Conservation (phyloP, 805 yeast genomes). For the Starmerella scarabaei region DNA sequence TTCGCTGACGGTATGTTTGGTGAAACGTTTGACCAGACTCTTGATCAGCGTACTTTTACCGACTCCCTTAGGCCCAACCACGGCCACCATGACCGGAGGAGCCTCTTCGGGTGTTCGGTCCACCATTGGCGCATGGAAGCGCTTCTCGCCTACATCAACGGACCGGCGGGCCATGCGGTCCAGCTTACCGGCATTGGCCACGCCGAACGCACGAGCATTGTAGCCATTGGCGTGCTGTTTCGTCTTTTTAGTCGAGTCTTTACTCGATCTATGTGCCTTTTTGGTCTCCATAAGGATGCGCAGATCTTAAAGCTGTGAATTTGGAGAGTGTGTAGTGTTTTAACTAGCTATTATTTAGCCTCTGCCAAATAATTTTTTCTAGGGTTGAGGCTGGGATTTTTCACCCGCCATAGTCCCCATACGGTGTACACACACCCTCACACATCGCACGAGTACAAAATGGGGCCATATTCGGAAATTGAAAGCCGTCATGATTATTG, state of each 20-base stretch:
- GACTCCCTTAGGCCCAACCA: slow-evolving; percentile 98
- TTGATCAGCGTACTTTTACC: slow-evolving; percentile 90
- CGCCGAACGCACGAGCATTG: slow-evolving; percentile 75
- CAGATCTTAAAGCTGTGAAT: too few species aligned
- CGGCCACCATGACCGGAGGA: slow-evolving; percentile 91
- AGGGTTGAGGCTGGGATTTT: too few species aligned
- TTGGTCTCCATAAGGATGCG: slow-evolving; percentile 45
- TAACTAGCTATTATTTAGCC: too few species aligned
- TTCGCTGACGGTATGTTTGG: slow-evolving; percentile 75
- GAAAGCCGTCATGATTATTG: too few species aligned
- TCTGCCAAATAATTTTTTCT: too few species aligned
- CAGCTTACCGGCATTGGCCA: slow-evolving; percentile 72
- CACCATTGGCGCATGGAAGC: slow-evolving; percentile 92
- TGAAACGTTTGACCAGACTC: slow-evolving; percentile 71
- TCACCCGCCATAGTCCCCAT: too few species aligned
- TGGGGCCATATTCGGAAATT: too few species aligned
- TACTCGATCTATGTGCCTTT: slow-evolving; percentile 65
- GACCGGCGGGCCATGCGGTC: slow-evolving; percentile 73
- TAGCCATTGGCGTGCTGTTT: slow-evolving; percentile 78
- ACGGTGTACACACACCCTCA: too few species aligned
- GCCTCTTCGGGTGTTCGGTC: slow-evolving; percentile 97
- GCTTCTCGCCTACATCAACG: slow-evolving; percentile 68
- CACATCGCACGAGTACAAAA: too few species aligned
- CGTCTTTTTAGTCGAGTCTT: slow-evolving; percentile 56
- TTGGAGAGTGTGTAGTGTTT: too few species aligned